Conservation (phyloP, 108 stramenopile species). For the Stephanodiscus minutulus region DNA sequence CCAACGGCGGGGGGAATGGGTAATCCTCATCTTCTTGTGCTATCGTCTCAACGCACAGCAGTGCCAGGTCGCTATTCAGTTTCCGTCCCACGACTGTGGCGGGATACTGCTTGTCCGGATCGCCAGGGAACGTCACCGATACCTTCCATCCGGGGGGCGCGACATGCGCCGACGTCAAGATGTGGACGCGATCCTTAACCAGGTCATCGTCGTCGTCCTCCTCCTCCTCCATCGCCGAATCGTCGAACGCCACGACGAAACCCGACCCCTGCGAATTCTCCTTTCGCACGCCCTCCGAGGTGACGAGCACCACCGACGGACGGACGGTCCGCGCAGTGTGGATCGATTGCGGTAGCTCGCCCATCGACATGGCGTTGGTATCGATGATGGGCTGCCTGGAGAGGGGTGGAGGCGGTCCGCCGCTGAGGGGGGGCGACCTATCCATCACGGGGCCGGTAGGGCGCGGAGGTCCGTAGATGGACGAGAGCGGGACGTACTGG, state of each 20-base stretch:
- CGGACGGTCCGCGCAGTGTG: slow-evolving; percentile 36
- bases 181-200: slow-evolving; percentile 25
- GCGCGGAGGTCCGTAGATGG: slow-evolving; percentile 21
- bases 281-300: slow-evolving; percentile 53
- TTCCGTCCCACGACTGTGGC: slow-evolving; percentile 56
- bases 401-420: slow-evolving; percentile 13
- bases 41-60: slow-evolving; percentile 38
- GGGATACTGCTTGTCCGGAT: slow-evolving; percentile 37
- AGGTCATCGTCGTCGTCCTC: slow-evolving; percentile 3
- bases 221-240: slow-evolving; percentile 15
- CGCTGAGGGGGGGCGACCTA: slow-evolving; percentile 27
- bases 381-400: slow-evolving; percentile 4
- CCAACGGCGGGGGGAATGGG: slow-evolving; percentile 42
- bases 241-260: slow-evolving; percentile 49
- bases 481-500: slow-evolving; percentile 30
- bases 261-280: slow-evolving; percentile 60
- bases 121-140: slow-evolving; percentile 41
- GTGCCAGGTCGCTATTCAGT: slow-evolving; percentile 53
- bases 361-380: slow-evolving; percentile 22
- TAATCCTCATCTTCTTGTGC: slow-evolving; percentile 31
- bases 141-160: slow-evolving; percentile 56
- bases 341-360: slow-evolving; percentile 25
- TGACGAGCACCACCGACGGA: slow-evolving; percentile 55
- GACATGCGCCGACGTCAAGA: slow-evolving; percentile 58
- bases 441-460: slow-evolving; percentile 4